Evolutionary conservation across 768 basidiomycete genomes (phyloP).

Genomic region (Tulasnella sp.): DNA sequence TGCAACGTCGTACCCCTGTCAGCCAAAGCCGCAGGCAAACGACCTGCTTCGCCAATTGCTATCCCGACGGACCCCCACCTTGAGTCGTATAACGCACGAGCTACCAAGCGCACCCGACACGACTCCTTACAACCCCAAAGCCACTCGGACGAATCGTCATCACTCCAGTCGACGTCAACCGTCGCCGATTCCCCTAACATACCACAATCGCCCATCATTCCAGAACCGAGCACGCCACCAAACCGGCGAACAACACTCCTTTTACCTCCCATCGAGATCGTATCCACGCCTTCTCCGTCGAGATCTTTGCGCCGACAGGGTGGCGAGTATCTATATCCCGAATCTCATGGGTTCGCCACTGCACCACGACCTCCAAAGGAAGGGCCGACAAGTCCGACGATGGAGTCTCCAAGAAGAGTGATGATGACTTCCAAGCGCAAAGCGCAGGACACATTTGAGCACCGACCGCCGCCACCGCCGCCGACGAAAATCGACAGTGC

Average conservation of each 20-base stretch:
- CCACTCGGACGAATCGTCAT: slow-evolving; percentile 2
- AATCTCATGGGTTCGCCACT: slow-evolving; percentile 10
- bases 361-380: slow-evolving; percentile 4
- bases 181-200: slow-evolving; percentile 5
- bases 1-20: neutral
- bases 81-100: neutral
- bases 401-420: slow-evolving; percentile 6
- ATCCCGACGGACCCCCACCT: slow-evolving; percentile 3
- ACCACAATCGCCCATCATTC: slow-evolving; percentile 1
- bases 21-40: slow-evolving; percentile 3
- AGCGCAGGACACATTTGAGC: neutral
- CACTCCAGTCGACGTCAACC: slow-evolving; percentile 3
- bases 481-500: neutral
- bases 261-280: slow-evolving; percentile 6
- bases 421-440: neutral
- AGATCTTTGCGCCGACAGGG: neutral
- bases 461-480: neutral
- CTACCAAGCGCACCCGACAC: slow-evolving; percentile 7
- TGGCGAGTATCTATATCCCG: slow-evolving; percentile 9
- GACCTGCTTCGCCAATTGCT: slow-evolving; percentile 2
- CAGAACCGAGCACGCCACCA: slow-evolving; percentile 4
- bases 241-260: slow-evolving; percentile 4
- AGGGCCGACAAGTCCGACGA: slow-evolving; percentile 8
- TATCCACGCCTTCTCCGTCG: slow-evolving; percentile 8
- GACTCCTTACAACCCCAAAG: neutral